Conservation (phyloP, 1,284 basidiomycete genomes). For the Ceratobasidium sp. region DNA sequence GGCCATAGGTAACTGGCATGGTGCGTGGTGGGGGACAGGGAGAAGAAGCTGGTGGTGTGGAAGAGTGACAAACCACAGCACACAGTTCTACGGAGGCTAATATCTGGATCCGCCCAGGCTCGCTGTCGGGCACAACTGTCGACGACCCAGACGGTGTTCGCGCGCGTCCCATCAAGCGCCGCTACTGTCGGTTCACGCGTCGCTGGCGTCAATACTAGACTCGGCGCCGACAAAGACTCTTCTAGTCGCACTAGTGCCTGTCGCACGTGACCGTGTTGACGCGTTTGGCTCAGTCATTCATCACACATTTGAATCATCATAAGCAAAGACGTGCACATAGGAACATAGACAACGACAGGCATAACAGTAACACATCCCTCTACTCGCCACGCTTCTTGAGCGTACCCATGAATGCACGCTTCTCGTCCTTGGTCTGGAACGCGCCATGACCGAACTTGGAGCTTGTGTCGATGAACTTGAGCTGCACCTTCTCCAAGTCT, state of each 20-base stretch:
- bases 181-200: neutral
- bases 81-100: conserved; percentile 27
- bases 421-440: conserved; percentile 97
- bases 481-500: conserved; percentile 95
- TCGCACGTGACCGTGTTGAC: conserved; percentile 13
- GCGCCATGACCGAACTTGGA: conserved; percentile 96
- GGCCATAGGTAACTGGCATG: conserved; percentile 36
- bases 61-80: conserved; percentile 35
- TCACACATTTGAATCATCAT: conserved; percentile 18
- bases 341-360: conserved; percentile 45
- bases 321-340: conserved; percentile 28
- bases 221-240: conserved; percentile 4
- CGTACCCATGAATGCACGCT: conserved; percentile 92
- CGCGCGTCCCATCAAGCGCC: conserved; percentile 3
- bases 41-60: conserved; percentile 29
- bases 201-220: neutral
- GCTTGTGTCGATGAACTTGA: conserved; percentile 99
- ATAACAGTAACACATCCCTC: conserved; percentile 49
- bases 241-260: conserved; percentile 12
- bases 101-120: conserved; percentile 1
- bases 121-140: conserved; percentile 20
- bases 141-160: conserved; percentile 20
- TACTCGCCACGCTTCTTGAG: conserved; percentile 83
- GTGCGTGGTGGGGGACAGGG: conserved; percentile 39
- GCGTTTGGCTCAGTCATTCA: conserved; percentile 18